A percentile compares a stretch with the other conserved stretches of the same genome.
Evolutionary conservation across 2,329 filamentous ascomycete genomes (phyloP).

Genomic region (Oidium heveae): DNA sequence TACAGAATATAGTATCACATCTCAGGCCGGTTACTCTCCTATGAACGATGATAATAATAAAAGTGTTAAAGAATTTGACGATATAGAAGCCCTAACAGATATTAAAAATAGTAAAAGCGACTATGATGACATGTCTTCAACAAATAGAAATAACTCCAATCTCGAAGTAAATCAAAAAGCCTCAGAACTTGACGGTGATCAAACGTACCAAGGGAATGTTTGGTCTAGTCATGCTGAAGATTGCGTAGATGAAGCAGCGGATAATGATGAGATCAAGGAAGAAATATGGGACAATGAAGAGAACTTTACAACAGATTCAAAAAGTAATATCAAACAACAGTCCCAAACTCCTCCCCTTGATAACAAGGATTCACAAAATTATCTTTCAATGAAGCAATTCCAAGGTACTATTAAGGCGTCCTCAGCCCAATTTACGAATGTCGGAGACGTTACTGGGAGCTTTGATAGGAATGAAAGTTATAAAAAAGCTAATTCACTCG

Average conservation of each 20-base stretch:
- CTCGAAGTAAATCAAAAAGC: not conserved
- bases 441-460: too few species aligned
- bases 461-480: too few species aligned
- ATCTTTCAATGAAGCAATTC: not conserved
- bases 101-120: conserved; percentile 8
- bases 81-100: conserved; percentile 10
- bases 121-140: conserved; percentile 6
- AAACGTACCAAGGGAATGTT: not conserved
- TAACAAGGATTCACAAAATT: not conserved
- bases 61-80: conserved; percentile 10
- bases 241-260: not conserved
- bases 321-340: not conserved
- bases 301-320: not conserved
- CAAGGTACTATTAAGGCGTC: not conserved
- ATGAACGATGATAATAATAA: conserved; percentile 15
- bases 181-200: not conserved
- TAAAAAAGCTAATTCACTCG: not conserved
- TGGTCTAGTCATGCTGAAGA: not conserved
- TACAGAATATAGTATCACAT: conserved; percentile 16
- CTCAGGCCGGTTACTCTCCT: conserved; percentile 19
- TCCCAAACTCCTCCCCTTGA: not conserved
- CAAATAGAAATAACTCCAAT: not conserved
- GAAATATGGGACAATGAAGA: not conserved
- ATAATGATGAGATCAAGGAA: not conserved
- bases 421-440: not conserved